Evolutionary conservation across 169 alveolate species (phyloP).

Genomic region (Miamiensis avidus): DNA sequence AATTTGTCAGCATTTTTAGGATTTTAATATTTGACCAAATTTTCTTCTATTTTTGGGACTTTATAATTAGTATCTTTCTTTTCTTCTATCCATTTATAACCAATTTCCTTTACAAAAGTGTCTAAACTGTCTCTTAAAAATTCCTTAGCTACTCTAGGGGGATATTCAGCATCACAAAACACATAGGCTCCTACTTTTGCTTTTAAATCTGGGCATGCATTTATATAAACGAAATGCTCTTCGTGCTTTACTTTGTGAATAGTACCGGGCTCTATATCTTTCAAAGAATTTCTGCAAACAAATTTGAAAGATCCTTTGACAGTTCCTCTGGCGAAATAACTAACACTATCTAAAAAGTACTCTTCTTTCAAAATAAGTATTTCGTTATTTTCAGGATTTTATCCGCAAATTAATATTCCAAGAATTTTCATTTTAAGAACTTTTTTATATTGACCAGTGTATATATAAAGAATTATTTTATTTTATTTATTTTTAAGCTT

Average conservation of each 20-base stretch:
- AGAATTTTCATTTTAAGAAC: not conserved
- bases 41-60: constrained; percentile 36
- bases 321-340: constrained; percentile 17
- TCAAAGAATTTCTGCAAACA: constrained; percentile 14
- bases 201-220: not conserved
- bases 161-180: constrained; percentile 8
- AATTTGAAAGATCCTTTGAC: constrained; percentile 24
- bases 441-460: too few relatives aligned
- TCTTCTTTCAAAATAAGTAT: not conserved
- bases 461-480: too few relatives aligned
- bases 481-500: too few relatives aligned
- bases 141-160: constrained; percentile 13
- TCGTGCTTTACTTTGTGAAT: constrained; percentile 27
- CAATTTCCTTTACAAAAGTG: not conserved
- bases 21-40: constrained; percentile 42
- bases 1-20: constrained; percentile 54
- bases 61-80: constrained; percentile 42
- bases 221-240: constrained; percentile 2
- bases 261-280: constrained; percentile 1
- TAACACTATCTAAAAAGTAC: not conserved
- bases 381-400: not conserved
- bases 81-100: not conserved
- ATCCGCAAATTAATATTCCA: not conserved
- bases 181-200: constrained; percentile 10
- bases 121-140: constrained; percentile 2